Percentiles rank a stretch among this genome's conserved stretches.
Conservation (phyloP, 1,139 yeast genomes). For the Pichia sp. region DNA sequence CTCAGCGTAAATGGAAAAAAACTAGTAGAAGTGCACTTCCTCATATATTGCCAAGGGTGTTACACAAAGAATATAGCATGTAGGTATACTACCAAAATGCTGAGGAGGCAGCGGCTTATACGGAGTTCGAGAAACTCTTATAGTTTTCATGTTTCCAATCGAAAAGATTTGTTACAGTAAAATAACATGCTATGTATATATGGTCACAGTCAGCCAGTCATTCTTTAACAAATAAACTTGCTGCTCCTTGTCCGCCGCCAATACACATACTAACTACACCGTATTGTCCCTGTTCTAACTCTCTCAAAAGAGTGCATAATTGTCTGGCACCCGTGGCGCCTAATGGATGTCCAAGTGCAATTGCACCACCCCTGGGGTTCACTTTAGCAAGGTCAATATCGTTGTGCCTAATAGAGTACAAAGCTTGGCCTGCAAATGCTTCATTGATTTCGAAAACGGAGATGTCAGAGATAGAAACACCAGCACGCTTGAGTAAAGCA, state of each 20-base stretch:
- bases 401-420: conserved; percentile 61
- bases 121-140: too few species aligned
- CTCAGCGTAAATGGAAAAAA: too few species aligned
- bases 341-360: conserved; percentile 92
- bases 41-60: too few species aligned
- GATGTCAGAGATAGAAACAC: conserved; percentile 58
- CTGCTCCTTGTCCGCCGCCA: conserved; percentile 99
- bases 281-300: conserved; percentile 69
- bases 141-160: too few species aligned
- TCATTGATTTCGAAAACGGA: conserved; percentile 84
- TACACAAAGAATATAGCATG: too few species aligned
- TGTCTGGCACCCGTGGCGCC: conserved; percentile 97
- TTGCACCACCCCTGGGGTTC: conserved; percentile 93
- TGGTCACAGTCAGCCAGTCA: conserved; percentile 18
- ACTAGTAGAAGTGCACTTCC: too few species aligned
- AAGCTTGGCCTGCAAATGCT: conserved; percentile 93
- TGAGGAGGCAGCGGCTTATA: too few species aligned
- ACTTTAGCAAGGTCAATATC: conserved; percentile 67
- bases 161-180: too few species aligned
- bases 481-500: conserved; percentile 58
- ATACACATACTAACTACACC: conserved; percentile 96
- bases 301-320: conserved; percentile 78
- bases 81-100: too few species aligned
- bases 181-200: too few species aligned
- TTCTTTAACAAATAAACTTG: conserved; percentile 75